Evolutionary conservation across 129 eudicot genomes (phyloP), one percentile per base, ranked within the genome.

Genomic region (Cynara cardunculus): DNA sequence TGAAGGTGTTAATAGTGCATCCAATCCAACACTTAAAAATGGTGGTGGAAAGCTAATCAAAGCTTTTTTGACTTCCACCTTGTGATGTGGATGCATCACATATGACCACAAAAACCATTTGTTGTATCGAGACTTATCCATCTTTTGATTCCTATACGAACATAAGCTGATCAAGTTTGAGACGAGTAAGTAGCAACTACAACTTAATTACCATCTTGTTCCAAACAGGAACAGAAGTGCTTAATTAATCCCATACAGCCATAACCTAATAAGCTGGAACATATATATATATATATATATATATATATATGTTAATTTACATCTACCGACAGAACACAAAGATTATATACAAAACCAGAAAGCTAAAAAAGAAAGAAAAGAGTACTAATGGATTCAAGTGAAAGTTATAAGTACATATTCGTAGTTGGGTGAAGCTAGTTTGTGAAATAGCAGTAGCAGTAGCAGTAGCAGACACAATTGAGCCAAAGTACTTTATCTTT

Each of bases 371-470:
- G 25, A 56, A 56, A 56, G 0, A n/a, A 18, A 4, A 56, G 13
- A 18, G 24, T 56, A 56, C n/a, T 56, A 56, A 56, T 56, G n/a
- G 9, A n/a, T n/a, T 14, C 64, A 53, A 53, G 66, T 35, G 78
- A 72, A 72, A 72, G 83, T 32, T 39, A 13, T 28, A 31, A 56
- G 25, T 72, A 41, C 2, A 10, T 56, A 30, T 56, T 27, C 10
- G 53, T 81, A 64, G 84, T 82, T 82, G 76, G 72, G 21, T 74
- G 85, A 82, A 82, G 65, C 81, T 82, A 82, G 81, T 76, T 75
- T 69, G 71, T 82, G 71, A 56, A 37, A 69, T 75, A 44, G 75
- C 71, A 74, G 28, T 74, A 65, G 74, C 7, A 2, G 9, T 8
- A 11, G 13, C 13, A 2, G 0, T 41, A 41, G 53, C 16, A 75